Percentiles rank a stretch among this genome's conserved stretches.
Evolutionary conservation across 306 rosid species (phyloP).

Genomic region (Ceratonia siliqua): DNA sequence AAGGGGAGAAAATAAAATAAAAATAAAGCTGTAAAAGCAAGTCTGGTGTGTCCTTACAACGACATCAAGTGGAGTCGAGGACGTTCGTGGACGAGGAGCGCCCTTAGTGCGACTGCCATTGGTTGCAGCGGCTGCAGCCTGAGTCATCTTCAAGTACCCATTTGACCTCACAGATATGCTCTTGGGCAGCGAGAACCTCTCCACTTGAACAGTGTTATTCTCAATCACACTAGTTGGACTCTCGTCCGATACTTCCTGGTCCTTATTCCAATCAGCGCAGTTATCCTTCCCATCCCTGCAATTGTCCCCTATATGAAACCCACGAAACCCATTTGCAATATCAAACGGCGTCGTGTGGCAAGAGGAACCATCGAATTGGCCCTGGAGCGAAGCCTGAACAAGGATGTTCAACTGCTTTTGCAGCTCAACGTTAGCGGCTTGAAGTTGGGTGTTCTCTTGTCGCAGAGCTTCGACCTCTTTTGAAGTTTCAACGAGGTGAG

Average conservation of each 20-base stretch:
- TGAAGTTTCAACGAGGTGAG: slow-evolving; percentile 62
- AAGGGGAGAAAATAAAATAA: not conserved
- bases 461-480: slow-evolving; percentile 73
- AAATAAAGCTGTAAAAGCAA: not conserved
- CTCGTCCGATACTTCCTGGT: slow-evolving; percentile 48
- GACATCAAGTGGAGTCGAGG: slow-evolving; percentile 48
- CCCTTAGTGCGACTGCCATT: slow-evolving; percentile 52
- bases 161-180: slow-evolving; percentile 89
- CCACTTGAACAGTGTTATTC: slow-evolving; percentile 50
- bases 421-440: slow-evolving; percentile 63
- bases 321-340: slow-evolving; percentile 41
- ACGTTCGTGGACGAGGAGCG: slow-evolving; percentile 51
- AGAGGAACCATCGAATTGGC: slow-evolving; percentile 40
- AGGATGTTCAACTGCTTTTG: slow-evolving; percentile 67
- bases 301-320: slow-evolving; percentile 34
- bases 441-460: slow-evolving; percentile 71
- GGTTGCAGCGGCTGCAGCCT: slow-evolving; percentile 33
- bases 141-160: slow-evolving; percentile 71
- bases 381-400: slow-evolving; percentile 57
- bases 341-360: slow-evolving; percentile 40
- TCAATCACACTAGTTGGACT: slow-evolving; percentile 71
- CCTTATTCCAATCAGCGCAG: slow-evolving; percentile 48
- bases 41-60: slow-evolving; percentile 50
- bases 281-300: slow-evolving; percentile 39
- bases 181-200: slow-evolving; percentile 79